Conservation (phyloP, 768 basidiomycete species). For the Naganishia vishniacii region DNA sequence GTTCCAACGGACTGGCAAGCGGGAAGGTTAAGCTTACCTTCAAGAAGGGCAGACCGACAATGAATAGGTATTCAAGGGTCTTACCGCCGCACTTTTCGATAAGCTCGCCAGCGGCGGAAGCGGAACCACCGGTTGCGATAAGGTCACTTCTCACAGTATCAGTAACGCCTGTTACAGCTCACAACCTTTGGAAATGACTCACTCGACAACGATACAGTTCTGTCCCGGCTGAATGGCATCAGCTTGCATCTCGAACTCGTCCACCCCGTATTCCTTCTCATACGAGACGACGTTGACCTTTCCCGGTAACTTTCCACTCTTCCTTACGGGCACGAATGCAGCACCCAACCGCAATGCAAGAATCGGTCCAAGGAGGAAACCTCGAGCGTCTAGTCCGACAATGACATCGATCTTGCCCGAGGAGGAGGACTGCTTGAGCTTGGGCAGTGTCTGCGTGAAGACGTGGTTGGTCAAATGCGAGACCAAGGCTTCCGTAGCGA, state of each 20-base stretch:
- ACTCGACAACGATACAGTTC: conserved; percentile 77
- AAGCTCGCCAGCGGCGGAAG: conserved; percentile 84
- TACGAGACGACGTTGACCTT: conserved; percentile 67
- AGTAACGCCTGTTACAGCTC: neutral
- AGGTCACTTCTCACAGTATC: conserved; percentile 57
- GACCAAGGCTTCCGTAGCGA: conserved; percentile 82
- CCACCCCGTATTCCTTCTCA: conserved; percentile 88
- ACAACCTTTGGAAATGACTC: conserved; percentile 23
- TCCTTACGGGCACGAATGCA: conserved; percentile 92
- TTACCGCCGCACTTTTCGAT: conserved; percentile 75
- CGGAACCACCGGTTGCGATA: conserved; percentile 94
- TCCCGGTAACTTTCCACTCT: conserved; percentile 91
- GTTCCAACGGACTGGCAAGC: too few species aligned
- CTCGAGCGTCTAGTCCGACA: conserved; percentile 90
- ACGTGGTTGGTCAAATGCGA: conserved; percentile 82
- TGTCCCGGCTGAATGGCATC: conserved; percentile 77
- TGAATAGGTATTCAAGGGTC: conserved; percentile 87
- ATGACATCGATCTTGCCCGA: conserved; percentile 77
- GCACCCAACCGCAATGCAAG: conserved; percentile 85
- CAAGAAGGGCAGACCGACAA: conserved; percentile 61
- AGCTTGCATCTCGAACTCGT: conserved; percentile 91
- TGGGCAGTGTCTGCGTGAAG: conserved; percentile 67
- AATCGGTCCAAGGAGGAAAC: conserved; percentile 89
- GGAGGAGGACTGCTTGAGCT: conserved; percentile 48
- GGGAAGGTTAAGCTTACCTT: conserved; percentile 30